Evolutionary conservation across 495 filamentous ascomycete genomes (phyloP), one percentile per base, ranked within the genome.

Genomic region (Podospora australis): DNA sequence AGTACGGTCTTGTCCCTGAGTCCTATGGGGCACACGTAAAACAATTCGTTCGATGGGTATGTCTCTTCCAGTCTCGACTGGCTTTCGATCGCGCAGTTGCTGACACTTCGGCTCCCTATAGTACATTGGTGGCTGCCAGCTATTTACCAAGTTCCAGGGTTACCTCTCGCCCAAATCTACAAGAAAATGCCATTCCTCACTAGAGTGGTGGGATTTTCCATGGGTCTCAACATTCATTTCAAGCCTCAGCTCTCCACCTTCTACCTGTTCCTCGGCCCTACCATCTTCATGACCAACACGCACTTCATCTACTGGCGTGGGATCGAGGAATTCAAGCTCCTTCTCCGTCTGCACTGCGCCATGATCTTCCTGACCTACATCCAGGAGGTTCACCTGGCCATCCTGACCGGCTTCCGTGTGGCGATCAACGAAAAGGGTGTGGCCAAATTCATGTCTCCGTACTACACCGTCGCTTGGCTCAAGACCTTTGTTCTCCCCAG

Each of bases 1-100:
- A 79, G 58, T 77, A 63, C 44, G 77, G 77, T 29, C 69, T 65
- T 5, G 71, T 77, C 2, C 77, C 76, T 0, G 76, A 73, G 10
- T 63, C 70, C 23, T 73, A 63, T 44, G 61, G 58, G 38, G 64
- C 66, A 30, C 73, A 76, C 45, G 54, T 78, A 29, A 78, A 77
- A 57, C 75, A 78, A 58, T 64, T 74, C 25, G 73, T 69, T 10
- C 66, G 73, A 41, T 78, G 73, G 72, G 68, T 48, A 28, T 13
- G 32, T 19, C 30, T 3, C 14, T 17, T 36, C 4, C 14, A 16
- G 3, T 17, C n/a, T 16, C 14, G 32, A 6, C 3, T 36, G n/a
- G 9, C 3, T 17, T 4, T 36, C n/a, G n/a, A n/a, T n/a, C n/a
- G n/a, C n/a, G n/a, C n/a, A n/a, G n/a, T n/a, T n/a, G n/a, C n/a